Evolutionary conservation across 768 basidiomycete genomes (phyloP).

Genomic region (Gyrodon lividus): DNA sequence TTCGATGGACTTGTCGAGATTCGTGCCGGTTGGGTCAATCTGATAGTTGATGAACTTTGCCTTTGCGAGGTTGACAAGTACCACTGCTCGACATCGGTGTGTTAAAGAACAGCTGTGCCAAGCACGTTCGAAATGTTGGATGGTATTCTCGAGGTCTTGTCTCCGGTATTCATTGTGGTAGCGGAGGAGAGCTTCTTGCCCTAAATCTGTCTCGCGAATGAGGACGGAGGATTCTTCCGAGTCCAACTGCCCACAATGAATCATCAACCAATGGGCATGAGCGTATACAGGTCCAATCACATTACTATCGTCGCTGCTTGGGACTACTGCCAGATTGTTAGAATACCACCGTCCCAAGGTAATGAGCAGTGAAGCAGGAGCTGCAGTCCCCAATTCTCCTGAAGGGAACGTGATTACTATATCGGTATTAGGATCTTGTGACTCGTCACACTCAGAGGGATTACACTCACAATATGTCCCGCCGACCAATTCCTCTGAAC

Average conservation of each 20-base stretch:
- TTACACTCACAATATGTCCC: neutral
- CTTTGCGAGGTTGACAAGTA: conserved; percentile 15
- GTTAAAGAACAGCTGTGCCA: neutral
- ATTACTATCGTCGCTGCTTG: neutral
- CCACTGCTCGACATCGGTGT: conserved; percentile 4
- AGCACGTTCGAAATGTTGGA: conserved; percentile 7
- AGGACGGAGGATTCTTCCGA: neutral
- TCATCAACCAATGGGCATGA: neutral
- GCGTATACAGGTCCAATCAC: neutral
- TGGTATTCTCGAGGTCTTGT: neutral
- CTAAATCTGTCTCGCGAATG: neutral
- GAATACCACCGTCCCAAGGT: neutral
- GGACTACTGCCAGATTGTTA: neutral
- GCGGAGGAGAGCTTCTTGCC: neutral
- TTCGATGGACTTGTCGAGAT: neutral
- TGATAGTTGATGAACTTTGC: conserved; percentile 5
- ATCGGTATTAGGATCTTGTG: neutral
- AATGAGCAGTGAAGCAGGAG: conserved; percentile 1
- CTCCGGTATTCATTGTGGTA: neutral
- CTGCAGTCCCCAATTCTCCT: neutral
- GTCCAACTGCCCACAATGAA: neutral
- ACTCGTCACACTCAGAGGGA: neutral
- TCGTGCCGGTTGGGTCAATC: neutral
- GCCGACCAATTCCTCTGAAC: neutral
- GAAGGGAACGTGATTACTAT: neutral